Base-by-base conservation (phyloP, 352 stramenopile species). In the Globisporangium echinulatum region DNA sequence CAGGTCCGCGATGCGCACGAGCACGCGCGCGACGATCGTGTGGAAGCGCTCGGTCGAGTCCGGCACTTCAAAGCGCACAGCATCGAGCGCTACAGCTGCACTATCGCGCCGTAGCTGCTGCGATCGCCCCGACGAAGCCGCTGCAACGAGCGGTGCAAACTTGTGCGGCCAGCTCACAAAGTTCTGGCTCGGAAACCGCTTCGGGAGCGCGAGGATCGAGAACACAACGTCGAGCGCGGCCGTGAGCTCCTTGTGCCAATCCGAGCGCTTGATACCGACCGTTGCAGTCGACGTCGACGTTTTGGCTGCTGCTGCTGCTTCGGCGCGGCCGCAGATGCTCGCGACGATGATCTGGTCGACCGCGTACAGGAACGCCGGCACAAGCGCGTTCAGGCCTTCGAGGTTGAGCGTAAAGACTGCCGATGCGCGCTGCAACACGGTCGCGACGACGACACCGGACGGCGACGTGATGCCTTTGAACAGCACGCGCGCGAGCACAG, bases 91-190 rank as follows among this genome's bases (percentile, higher is more conserved):
- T 19, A 19, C 17, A 19, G 17, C 17, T 19, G 17, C 17, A 19
- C 17, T 19, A 19, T 19, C 17, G 17, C 17, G 17, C 17, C 17
- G 17, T 19, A 19, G 0, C 17, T 19, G 17, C 17, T 19, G 17
- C 0, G 33, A 94, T 82, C 48, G 87, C 79, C 15, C 81, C 75
- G 57, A 89, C 75, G 15, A 90, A 75, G 10, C 61, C 55, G 36
- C 79, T 80, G 19, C 89, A 64, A 19, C 17, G 17, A 19, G 17
- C 17, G 17, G 17, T 8, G 75, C 59, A 37, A 94, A 71, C 54
- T 91, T 92, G 19, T 82, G 71, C 62, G 80, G 81, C 83, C 83
- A 92, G 5, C 79, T 88, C 13, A 92, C 82, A 57, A 92, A 91
- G 51, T 90, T 75, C 62, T 93, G 73, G 4, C 74, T 59, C 15